These are phyloP conservation scores for Actinomucor elegans DNA, from an alignment of 371 early-diverging fungal genomes.

Conservation along the genomic window DNA sequence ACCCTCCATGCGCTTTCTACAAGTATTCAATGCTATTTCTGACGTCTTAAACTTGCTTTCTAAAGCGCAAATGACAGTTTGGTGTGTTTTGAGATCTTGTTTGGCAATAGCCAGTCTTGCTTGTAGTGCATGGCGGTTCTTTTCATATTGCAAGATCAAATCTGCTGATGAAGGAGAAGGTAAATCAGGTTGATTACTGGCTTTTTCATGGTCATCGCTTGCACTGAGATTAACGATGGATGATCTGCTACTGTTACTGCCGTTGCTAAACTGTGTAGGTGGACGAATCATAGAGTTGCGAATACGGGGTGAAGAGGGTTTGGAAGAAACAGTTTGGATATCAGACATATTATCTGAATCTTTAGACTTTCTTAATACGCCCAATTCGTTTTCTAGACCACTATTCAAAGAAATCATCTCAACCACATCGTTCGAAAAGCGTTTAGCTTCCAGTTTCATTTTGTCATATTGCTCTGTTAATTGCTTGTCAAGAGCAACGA, in stretches of 20 bases:
- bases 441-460: conserved; percentile 15
- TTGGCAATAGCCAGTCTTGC: conserved; percentile 13
- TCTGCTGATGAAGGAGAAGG: neutral
- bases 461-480: conserved; percentile 25
- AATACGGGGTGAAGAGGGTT: conserved; percentile 1
- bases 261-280: conserved; percentile 7
- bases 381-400: conserved; percentile 6
- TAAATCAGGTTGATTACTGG: neutral
- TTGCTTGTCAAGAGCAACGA: conserved; percentile 20
- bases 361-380: conserved; percentile 6
- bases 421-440: conserved; percentile 18
- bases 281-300: conserved; percentile 16
- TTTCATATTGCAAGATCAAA: conserved; percentile 11
- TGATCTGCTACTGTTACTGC: neutral
- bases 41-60: conserved; percentile 16
- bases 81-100: conserved; percentile 13
- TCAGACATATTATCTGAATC: neutral
- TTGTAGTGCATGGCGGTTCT: conserved; percentile 13
- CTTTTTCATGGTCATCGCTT: neutral
- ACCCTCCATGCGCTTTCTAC: conserved; percentile 11
- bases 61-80: conserved; percentile 1
- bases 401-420: conserved; percentile 7
- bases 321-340: neutral
- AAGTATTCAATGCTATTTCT: conserved; percentile 7
- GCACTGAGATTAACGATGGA: neutral